A percentile compares a stretch with the other conserved stretches of the same genome.
These are phyloP conservation scores for Picochlorum sp. DNA, from an alignment of 139 green algal species.

Conservation along the genomic window DNA sequence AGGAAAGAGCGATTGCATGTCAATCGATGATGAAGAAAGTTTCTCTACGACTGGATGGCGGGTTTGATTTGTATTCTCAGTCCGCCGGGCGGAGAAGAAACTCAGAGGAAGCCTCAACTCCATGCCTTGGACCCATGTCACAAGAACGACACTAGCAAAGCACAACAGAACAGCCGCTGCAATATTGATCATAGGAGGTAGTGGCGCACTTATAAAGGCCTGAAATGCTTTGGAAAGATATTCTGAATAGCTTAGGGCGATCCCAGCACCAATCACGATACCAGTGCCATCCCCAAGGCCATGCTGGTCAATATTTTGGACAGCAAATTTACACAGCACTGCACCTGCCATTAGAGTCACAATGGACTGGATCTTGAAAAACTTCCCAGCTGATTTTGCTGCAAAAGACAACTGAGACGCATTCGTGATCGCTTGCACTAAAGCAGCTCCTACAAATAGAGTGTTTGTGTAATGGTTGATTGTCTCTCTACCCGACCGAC, in stretches of 20 bases:
- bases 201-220: neutral
- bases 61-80: neutral
- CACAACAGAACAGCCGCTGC: neutral
- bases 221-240: neutral
- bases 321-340: slow-evolving; percentile 12
- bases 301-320: neutral
- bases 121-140: slow-evolving; percentile 8
- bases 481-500: slow-evolving; percentile 2
- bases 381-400: neutral
- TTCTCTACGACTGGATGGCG: neutral
- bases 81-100: slow-evolving; percentile 10
- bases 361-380: neutral
- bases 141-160: slow-evolving; percentile 1
- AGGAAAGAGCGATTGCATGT: slow-evolving; percentile 8
- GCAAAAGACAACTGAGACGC: neutral
- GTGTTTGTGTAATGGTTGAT: slow-evolving; percentile 11
- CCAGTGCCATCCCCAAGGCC: slow-evolving; percentile 16
- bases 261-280: slow-evolving; percentile 12
- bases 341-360: slow-evolving; percentile 11
- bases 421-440: slow-evolving; percentile 3
- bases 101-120: slow-evolving; percentile 23
- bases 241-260: slow-evolving; percentile 7
- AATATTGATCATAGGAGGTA: neutral
- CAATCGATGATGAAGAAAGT: neutral
- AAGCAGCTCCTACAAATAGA: slow-evolving; percentile 12